These are phyloP conservation scores for Suillus weaverae DNA, from an alignment of 768 basidiomycete genomes.

Conservation along the genomic window DNA sequence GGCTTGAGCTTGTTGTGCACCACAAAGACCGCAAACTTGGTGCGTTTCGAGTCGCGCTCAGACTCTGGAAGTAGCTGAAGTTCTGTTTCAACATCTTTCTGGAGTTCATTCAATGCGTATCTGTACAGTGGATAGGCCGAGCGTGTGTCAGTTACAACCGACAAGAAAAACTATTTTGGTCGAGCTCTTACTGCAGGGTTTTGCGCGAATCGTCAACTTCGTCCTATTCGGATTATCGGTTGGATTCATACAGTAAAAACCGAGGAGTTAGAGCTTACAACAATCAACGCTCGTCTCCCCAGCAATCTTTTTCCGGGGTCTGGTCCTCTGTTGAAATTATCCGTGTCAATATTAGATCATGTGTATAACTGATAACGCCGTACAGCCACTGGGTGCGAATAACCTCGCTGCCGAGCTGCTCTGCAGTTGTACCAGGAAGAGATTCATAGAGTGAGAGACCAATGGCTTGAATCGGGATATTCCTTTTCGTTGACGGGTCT, in stretches of 20 bases:
- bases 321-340: slow-evolving; percentile 48
- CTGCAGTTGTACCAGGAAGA: slow-evolving; percentile 68
- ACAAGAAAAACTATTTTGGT: background rate
- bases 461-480: slow-evolving; percentile 93
- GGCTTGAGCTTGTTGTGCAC: slow-evolving; percentile 92
- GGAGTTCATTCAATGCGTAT: slow-evolving; percentile 87
- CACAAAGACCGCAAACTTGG: slow-evolving; percentile 90
- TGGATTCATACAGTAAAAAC: slow-evolving; percentile 17
- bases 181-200: slow-evolving; percentile 72
- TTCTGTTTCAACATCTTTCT: slow-evolving; percentile 82
- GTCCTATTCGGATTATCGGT: slow-evolving; percentile 47
- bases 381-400: slow-evolving; percentile 97
- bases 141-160: slow-evolving; percentile 5
- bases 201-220: slow-evolving; percentile 88
- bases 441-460: slow-evolving; percentile 95
- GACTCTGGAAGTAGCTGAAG: slow-evolving; percentile 63
- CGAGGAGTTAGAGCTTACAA: slow-evolving; percentile 49
- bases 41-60: slow-evolving; percentile 71
- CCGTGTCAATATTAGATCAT: slow-evolving; percentile 4
- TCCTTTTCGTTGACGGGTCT: slow-evolving; percentile 63
- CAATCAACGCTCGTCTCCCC: slow-evolving; percentile 79
- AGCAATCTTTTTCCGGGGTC: slow-evolving; percentile 69
- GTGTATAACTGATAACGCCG: slow-evolving; percentile 28
- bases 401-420: slow-evolving; percentile 81
- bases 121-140: slow-evolving; percentile 37